A percentile compares a stretch with the other conserved stretches of the same genome.
Evolutionary conservation across 2,329 filamentous ascomycete species (phyloP).

Genomic region (Setomelanomma holmii): DNA sequence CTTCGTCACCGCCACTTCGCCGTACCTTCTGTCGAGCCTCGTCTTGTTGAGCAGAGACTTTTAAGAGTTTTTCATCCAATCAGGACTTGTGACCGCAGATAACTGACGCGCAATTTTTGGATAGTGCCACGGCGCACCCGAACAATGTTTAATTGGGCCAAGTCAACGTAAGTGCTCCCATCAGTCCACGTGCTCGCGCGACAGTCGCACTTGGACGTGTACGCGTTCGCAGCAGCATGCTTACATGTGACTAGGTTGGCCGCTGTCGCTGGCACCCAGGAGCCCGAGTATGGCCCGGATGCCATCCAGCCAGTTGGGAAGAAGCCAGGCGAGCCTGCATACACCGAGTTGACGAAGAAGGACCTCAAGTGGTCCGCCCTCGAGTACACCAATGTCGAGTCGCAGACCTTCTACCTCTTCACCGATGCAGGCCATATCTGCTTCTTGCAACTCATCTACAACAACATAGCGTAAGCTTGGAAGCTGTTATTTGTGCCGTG

Average conservation of each 20-base stretch:
- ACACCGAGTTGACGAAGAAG: constrained; percentile 77
- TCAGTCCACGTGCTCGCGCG: constrained; percentile 26
- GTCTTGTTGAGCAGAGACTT: constrained; percentile 35
- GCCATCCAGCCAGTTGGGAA: constrained; percentile 86
- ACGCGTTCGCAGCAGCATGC: constrained; percentile 6
- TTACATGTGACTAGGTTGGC: constrained; percentile 57
- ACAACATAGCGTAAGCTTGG: constrained; percentile 91
- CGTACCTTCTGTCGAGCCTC: background rate
- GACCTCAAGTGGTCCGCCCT: constrained; percentile 83
- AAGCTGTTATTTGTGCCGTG: background rate
- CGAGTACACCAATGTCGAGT: constrained; percentile 90
- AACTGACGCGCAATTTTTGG: constrained; percentile 33
- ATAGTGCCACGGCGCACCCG: constrained; percentile 38
- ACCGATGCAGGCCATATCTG: constrained; percentile 78
- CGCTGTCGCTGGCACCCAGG: constrained; percentile 91
- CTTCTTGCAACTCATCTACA: constrained; percentile 94
- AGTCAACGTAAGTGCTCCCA: constrained; percentile 74
- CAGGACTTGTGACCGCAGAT: constrained; percentile 27
- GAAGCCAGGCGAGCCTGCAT: constrained; percentile 79
- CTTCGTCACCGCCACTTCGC: background rate
- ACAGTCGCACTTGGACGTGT: constrained; percentile 9
- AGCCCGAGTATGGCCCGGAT: constrained; percentile 90
- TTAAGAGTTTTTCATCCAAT: constrained; percentile 38
- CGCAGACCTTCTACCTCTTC: constrained; percentile 90
- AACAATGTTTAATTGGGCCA: constrained; percentile 90